These are phyloP conservation scores for Pythium periplocum DNA, from an alignment of 352 stramenopile species.

Conservation along the genomic window DNA sequence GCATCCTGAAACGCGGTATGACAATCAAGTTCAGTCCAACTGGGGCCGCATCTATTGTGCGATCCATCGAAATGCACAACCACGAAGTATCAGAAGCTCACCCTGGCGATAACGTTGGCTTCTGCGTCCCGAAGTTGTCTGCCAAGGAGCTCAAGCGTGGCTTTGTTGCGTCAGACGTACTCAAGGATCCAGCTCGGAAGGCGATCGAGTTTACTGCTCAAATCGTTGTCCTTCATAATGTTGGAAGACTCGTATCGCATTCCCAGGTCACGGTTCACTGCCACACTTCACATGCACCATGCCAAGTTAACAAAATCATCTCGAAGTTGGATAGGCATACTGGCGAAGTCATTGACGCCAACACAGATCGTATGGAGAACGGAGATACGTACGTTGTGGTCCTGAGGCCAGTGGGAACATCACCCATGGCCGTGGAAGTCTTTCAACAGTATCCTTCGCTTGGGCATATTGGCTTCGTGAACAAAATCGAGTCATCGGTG, in stretches of 20 bases:
- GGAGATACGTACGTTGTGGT: conserved; percentile 96
- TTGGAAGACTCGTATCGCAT: conserved; percentile 88
- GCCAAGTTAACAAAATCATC: conserved; percentile 92
- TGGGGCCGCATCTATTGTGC: conserved; percentile 90
- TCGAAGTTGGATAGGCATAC: conserved; percentile 96
- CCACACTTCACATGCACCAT: conserved; percentile 96
- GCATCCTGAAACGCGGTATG: conserved; percentile 94
- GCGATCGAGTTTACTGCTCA: conserved; percentile 92
- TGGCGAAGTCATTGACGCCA: conserved; percentile 92
- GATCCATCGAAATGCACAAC: conserved; percentile 97
- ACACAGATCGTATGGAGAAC: conserved; percentile 93
- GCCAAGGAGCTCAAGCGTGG: conserved; percentile 94
- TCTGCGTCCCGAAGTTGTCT: conserved; percentile 96
- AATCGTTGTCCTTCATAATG: conserved; percentile 96
- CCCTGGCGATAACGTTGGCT: conserved; percentile 95
- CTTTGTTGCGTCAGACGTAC: conserved; percentile 91
- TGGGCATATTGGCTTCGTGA: conserved; percentile 69
- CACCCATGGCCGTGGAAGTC: conserved; percentile 94
- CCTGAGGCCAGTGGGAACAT: conserved; percentile 80
- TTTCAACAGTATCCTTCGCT: conserved; percentile 97
- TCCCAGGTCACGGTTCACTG: conserved; percentile 97
- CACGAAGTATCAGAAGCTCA: conserved; percentile 88
- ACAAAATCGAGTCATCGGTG: too few species aligned
- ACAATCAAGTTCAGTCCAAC: conserved; percentile 87
- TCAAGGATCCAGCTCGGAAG: conserved; percentile 87